phyloP scores from a whole-genome alignment of 345 rosid species.

The Conringia planisiliqua region DNA sequence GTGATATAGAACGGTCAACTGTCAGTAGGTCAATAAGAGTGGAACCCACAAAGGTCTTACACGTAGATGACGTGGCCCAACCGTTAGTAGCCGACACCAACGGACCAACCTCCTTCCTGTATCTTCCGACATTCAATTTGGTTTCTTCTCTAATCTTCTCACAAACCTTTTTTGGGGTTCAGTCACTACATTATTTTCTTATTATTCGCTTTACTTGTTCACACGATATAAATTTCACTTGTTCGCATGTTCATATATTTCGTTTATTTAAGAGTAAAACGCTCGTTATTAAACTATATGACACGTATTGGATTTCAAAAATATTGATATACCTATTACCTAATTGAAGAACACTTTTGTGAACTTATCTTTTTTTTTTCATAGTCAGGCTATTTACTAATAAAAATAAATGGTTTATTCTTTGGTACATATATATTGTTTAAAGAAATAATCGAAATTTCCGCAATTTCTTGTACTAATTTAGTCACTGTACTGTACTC shows the following conservation, averaged over 20 bases:
- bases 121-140: slow-evolving; percentile 27
- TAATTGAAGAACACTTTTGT: neutral
- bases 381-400: too few species aligned
- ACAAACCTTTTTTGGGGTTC: neutral
- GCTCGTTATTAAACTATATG: neutral
- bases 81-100: slow-evolving; percentile 32
- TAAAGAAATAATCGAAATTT: neutral
- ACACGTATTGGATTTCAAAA: too few species aligned
- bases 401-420: too few species aligned
- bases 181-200: neutral
- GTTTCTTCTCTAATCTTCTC: slow-evolving; percentile 11
- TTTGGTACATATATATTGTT: too few species aligned
- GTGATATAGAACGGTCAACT: slow-evolving; percentile 22
- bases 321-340: too few species aligned
- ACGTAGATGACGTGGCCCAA: slow-evolving; percentile 29
- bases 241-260: neutral
- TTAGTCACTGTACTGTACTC: neutral
- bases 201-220: neutral
- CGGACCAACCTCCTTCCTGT: slow-evolving; percentile 23
- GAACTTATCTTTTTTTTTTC: too few species aligned
- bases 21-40: slow-evolving; percentile 14
- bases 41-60: slow-evolving; percentile 4
- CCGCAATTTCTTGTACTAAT: neutral
- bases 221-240: neutral
- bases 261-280: neutral